phyloP scores from a whole-genome alignment of 2,329 filamentous ascomycete genomes.

The Penicillium sp. region DNA sequence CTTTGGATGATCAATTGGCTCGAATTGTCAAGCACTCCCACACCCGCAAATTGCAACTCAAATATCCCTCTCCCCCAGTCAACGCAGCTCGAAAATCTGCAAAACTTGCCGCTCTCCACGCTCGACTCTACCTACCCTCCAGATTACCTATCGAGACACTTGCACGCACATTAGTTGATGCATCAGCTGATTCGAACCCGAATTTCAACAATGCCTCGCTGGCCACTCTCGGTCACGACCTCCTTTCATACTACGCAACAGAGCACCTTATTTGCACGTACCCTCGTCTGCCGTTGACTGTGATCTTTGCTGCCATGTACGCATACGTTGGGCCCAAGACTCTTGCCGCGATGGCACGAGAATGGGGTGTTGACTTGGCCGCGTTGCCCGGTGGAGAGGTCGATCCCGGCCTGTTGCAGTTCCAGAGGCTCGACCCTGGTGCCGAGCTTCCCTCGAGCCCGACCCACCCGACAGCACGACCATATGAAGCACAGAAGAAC shows the following conservation, averaged over 20 bases:
- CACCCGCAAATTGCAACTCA: constrained; percentile 36
- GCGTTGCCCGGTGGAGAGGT: constrained; percentile 85
- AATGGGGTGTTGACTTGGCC: constrained; percentile 92
- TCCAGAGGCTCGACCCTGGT: constrained; percentile 53
- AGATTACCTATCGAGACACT: constrained; percentile 83
- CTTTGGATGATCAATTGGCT: constrained; percentile 10
- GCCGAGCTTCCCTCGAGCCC: constrained; percentile 39
- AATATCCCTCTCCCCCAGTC: constrained; percentile 69
- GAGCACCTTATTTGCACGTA: constrained; percentile 87
- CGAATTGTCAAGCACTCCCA: constrained; percentile 24
- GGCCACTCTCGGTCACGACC: constrained; percentile 73
- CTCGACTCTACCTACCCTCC: constrained; percentile 76
- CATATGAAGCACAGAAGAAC: constrained; percentile 53
- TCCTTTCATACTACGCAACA: constrained; percentile 83
- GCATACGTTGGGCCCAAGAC: constrained; percentile 77
- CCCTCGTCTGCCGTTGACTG: constrained; percentile 83
- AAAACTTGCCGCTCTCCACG: constrained; percentile 89
- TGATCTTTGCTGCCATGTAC: constrained; percentile 81
- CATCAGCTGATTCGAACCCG: constrained; percentile 74
- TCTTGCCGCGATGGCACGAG: constrained; percentile 68
- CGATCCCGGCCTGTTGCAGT: constrained; percentile 86
- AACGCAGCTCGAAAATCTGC: constrained; percentile 68
- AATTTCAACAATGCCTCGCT: constrained; percentile 88
- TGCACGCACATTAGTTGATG: constrained; percentile 79
- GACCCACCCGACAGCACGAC: constrained; percentile 42